Percentiles rank a stretch among this genome's conserved stretches.
These are phyloP conservation scores for Pinus taeda DNA, from an alignment of 75 land plant species.

Conservation along the genomic window DNA sequence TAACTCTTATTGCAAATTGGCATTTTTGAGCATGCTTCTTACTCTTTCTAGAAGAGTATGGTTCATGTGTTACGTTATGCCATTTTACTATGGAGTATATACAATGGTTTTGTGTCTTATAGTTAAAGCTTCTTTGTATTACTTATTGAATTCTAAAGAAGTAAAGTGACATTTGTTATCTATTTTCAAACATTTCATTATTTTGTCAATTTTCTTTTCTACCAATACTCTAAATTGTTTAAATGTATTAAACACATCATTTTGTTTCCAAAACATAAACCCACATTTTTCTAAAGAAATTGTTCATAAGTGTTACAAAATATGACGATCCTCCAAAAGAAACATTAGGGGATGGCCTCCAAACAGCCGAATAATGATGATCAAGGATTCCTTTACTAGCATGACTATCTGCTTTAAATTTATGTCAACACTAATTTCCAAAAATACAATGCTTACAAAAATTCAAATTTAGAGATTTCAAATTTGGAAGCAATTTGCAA, in stretches of 20 bases:
- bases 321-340: background rate
- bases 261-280: background rate
- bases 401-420: background rate
- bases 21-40: no score
- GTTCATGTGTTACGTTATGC: no score
- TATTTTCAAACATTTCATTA: background rate
- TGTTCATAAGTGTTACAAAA: background rate
- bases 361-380: background rate
- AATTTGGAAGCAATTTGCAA: constrained; percentile 7
- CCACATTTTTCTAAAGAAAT: background rate
- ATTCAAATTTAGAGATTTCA: constrained; percentile 8
- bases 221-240: background rate
- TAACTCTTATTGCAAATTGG: no score
- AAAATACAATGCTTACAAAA: background rate
- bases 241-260: background rate
- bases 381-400: background rate
- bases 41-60: no score
- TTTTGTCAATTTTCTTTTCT: background rate
- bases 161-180: background rate
- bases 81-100: background rate
- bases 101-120: background rate
- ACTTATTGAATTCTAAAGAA: background rate
- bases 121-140: background rate
- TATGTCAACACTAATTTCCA: background rate
- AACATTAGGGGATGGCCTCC: background rate